Evolutionary conservation across 345 rosid species (phyloP).

Genomic region (Mangifera indica): DNA sequence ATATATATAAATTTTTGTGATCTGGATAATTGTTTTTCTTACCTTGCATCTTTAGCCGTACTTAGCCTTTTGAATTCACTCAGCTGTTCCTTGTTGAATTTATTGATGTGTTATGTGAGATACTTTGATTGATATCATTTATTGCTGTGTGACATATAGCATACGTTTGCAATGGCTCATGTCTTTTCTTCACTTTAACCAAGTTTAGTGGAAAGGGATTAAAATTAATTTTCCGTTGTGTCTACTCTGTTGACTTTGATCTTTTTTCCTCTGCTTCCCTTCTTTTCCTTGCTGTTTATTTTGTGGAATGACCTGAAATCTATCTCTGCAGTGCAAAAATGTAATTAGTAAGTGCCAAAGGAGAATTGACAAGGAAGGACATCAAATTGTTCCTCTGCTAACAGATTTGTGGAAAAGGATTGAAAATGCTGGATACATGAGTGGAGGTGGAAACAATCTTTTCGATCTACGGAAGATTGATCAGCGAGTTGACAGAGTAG

Average conservation of each 20-base stretch:
- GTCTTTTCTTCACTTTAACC: not conserved
- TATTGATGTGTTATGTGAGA: not conserved
- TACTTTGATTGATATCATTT: not conserved
- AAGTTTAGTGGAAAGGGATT: not conserved
- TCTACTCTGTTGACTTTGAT: not conserved
- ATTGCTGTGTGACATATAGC: not conserved
- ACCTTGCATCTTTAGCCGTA: slow-evolving; percentile 1
- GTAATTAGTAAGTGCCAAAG: slow-evolving; percentile 88
- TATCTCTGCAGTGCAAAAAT: slow-evolving; percentile 73
- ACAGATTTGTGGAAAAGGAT: slow-evolving; percentile 87
- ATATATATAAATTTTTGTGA: not conserved
- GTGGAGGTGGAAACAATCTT: slow-evolving; percentile 65
- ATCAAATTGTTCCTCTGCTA: slow-evolving; percentile 86
- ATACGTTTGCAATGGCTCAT: not conserved
- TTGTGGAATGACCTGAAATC: slow-evolving; percentile 22
- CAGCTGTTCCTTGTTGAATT: not conserved
- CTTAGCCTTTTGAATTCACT: not conserved
- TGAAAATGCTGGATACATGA: slow-evolving; percentile 56
- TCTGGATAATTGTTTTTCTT: not conserved
- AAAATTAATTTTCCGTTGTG: not conserved
- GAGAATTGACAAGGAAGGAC: slow-evolving; percentile 91
- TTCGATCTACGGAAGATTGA: slow-evolving; percentile 90
- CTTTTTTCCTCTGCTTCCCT: not conserved
- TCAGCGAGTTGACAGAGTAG: slow-evolving; percentile 74
- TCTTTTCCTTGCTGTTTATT: slow-evolving; percentile 2